Percentiles rank a stretch among this genome's conserved stretches.
These are phyloP conservation scores for Fusarium piperis DNA, from an alignment of 2,329 filamentous ascomycete genomes.

Conservation along the genomic window DNA sequence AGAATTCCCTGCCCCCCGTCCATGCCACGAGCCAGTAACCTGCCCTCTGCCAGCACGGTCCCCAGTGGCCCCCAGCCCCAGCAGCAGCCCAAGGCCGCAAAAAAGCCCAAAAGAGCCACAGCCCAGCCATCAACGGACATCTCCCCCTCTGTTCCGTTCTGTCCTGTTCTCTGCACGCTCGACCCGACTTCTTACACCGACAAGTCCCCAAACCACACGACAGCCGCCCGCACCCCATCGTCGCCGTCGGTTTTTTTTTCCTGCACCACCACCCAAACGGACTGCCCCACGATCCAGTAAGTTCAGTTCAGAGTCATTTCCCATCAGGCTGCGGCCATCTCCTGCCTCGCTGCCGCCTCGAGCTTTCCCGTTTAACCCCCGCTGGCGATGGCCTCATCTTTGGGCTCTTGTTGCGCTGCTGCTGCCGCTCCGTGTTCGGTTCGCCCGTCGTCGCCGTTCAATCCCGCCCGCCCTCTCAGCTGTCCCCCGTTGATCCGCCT, in stretches of 20 bases:
- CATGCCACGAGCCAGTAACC: conserved; percentile 24
- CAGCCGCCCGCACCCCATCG: conserved; percentile 34
- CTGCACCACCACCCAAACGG: conserved; percentile 44
- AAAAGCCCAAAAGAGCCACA: conserved; percentile 25
- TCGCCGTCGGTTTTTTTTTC: conserved; percentile 45
- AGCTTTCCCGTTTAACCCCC: conserved; percentile 6
- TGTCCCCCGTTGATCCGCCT: conserved; percentile 30
- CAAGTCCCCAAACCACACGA: conserved; percentile 42
- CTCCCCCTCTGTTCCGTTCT: conserved; percentile 36
- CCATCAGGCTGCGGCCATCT: background rate
- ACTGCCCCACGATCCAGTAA: conserved; percentile 44
- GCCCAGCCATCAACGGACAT: conserved; percentile 7
- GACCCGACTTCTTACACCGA: conserved; percentile 44
- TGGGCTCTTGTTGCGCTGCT: conserved; percentile 16
- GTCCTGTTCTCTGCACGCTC: conserved; percentile 21
- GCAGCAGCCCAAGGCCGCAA: conserved; percentile 34
- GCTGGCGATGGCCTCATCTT: conserved; percentile 37
- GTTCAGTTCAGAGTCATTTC: conserved; percentile 30
- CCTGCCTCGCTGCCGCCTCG: conserved; percentile 6
- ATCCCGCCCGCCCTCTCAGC: conserved; percentile 21
- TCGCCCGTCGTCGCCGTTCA: conserved; percentile 12
- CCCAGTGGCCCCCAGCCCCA: conserved; percentile 23
- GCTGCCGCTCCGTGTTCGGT: conserved; percentile 20
- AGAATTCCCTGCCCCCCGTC: conserved; percentile 25
- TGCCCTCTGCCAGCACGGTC: conserved; percentile 18